A percentile compares a stretch with the other conserved stretches of the same genome.
Conservation (phyloP, 1,139 yeast species). For the Debaryomyces robertsiae region DNA sequence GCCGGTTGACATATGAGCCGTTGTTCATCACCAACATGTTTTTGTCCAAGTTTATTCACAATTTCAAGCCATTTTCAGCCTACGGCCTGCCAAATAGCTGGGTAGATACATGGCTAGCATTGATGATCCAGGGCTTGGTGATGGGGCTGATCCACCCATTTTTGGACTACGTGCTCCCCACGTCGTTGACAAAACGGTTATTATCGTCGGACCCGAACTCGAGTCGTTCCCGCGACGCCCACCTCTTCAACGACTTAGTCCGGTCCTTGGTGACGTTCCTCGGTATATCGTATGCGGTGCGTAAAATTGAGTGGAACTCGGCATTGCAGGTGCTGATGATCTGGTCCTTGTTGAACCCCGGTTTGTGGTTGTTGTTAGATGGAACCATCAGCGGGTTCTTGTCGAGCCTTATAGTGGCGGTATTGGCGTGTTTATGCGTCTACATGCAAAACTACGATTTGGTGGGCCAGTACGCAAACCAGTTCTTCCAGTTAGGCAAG, state of each 20-base stretch:
- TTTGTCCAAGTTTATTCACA: conserved; percentile 33
- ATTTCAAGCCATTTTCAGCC: conserved; percentile 27
- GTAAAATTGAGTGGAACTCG: conserved; percentile 79
- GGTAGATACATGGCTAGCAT: conserved; percentile 31
- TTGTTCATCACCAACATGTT: conserved; percentile 37
- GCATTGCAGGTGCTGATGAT: conserved; percentile 73
- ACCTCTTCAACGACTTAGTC: conserved; percentile 40
- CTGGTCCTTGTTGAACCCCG: conserved; percentile 76
- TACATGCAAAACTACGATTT: conserved; percentile 32
- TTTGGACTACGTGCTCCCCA: conserved; percentile 53
- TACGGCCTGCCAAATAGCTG: conserved; percentile 2
- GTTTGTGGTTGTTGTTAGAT: conserved; percentile 80
- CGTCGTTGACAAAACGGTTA: conserved; percentile 29
- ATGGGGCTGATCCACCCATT: conserved; percentile 67
- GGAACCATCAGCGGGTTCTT: conserved; percentile 70
- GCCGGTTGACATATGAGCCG: conserved; percentile 35
- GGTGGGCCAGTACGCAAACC: conserved; percentile 17
- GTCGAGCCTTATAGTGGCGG: conserved; percentile 46
- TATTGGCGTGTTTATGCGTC: conserved; percentile 41
- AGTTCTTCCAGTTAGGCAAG: conserved; percentile 12
- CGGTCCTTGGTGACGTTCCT: conserved; percentile 75
- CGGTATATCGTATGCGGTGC: conserved; percentile 82
- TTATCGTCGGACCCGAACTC: conserved; percentile 39
- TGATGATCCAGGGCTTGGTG: conserved; percentile 55
- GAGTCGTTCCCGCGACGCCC: conserved; percentile 26